These are phyloP conservation scores for Lophium mytilinum DNA, from an alignment of 495 filamentous ascomycete species.

Conservation along the genomic window DNA sequence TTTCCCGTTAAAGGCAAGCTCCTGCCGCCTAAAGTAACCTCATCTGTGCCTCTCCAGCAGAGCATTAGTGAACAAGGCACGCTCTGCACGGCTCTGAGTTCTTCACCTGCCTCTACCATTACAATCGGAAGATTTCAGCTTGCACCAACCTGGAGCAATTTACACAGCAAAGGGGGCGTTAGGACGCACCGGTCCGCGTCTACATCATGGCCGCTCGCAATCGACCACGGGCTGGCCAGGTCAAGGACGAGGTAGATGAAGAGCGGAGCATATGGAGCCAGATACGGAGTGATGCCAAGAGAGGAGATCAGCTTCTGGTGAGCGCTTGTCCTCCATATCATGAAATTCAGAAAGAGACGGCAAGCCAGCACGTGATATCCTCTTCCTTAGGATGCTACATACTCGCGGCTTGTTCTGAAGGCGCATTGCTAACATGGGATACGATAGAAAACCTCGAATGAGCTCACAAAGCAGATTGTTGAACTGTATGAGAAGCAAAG, in stretches of 20 bases:
- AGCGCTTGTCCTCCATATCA: constrained; percentile 5
- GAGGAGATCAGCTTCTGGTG: constrained; percentile 33
- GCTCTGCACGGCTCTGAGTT: not conserved
- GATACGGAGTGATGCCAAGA: constrained; percentile 47
- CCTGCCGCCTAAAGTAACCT: not conserved
- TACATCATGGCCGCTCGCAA: constrained; percentile 37
- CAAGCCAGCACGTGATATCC: no score
- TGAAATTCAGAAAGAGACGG: no score
- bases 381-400: no score
- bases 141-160: no score
- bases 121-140: no score
- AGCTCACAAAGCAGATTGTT: constrained; percentile 45
- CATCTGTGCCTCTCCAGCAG: not conserved
- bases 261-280: constrained; percentile 58
- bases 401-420: no score
- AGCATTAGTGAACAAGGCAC: not conserved
- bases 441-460: constrained; percentile 31
- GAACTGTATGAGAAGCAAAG: constrained; percentile 43
- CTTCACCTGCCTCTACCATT: no score
- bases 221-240: constrained; percentile 33
- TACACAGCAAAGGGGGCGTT: no score
- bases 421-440: not conserved
- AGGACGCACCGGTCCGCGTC: no score
- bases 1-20: not conserved
- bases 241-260: constrained; percentile 47